Conservation (phyloP, 1,139 yeast species). For the Ogataea hybrid region DNA sequence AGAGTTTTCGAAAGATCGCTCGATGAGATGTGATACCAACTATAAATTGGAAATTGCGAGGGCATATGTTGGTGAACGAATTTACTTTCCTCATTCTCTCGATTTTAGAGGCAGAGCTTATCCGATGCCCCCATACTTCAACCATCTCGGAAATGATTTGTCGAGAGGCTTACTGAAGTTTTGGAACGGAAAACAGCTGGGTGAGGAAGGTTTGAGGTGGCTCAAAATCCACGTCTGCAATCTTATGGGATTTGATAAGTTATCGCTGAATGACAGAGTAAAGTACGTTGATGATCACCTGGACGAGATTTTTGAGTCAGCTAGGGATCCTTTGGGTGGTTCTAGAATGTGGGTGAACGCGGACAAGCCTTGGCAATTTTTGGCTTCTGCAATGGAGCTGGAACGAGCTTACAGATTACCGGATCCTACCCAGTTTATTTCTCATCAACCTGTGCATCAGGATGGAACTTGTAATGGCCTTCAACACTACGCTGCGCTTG, state of each 20-base stretch:
- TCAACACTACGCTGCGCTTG: slow-evolving; percentile 97
- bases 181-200: slow-evolving; percentile 85
- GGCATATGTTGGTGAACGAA: slow-evolving; percentile 84
- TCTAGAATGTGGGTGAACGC: slow-evolving; percentile 81
- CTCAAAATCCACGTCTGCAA: slow-evolving; percentile 88
- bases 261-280: slow-evolving; percentile 72
- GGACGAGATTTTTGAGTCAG: slow-evolving; percentile 62
- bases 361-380: slow-evolving; percentile 94
- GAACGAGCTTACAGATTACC: slow-evolving; percentile 64
- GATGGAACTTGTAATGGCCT: slow-evolving; percentile 98
- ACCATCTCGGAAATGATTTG: slow-evolving; percentile 88
- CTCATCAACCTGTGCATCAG: slow-evolving; percentile 91
- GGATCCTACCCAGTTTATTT: slow-evolving; percentile 72
- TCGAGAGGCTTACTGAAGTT: slow-evolving; percentile 81
- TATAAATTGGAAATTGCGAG: slow-evolving; percentile 94
- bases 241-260: slow-evolving; percentile 83
- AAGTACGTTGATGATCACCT: slow-evolving; percentile 68
- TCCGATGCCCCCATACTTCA: slow-evolving; percentile 69
- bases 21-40: slow-evolving; percentile 90
- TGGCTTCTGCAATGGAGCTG: slow-evolving; percentile 83
- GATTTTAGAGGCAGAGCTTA: slow-evolving; percentile 97
- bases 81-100: slow-evolving; percentile 89
- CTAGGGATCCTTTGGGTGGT: slow-evolving; percentile 60
- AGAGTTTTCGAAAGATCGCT: slow-evolving; percentile 65
- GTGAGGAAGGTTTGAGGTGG: slow-evolving; percentile 79